Evolutionary conservation across 2,329 filamentous ascomycete genomes (phyloP).

Genomic region (Colletotrichum brevisporum): DNA sequence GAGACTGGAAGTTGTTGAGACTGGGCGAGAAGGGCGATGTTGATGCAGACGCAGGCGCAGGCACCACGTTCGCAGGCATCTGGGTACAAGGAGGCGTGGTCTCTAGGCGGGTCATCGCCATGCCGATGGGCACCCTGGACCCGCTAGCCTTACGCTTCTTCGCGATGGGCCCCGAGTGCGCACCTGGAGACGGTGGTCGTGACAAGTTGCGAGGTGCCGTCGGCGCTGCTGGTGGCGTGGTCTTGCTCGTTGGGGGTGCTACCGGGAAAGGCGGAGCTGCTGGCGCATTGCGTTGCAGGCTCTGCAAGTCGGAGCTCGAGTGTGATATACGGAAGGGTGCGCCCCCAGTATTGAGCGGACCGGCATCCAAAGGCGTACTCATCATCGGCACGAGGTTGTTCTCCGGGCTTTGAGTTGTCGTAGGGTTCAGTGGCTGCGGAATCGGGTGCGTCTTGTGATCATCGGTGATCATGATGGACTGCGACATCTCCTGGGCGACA

Average conservation of each 20-base stretch:
- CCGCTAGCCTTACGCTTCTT: slow-evolving; percentile 89
- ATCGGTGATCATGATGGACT: slow-evolving; percentile 96
- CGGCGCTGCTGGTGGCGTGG: slow-evolving; percentile 26
- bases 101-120: slow-evolving; percentile 88
- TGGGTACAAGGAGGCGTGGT: slow-evolving; percentile 61
- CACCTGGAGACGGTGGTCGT: slow-evolving; percentile 79
- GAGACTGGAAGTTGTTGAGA: slow-evolving; percentile 58
- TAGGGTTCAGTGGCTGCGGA: slow-evolving; percentile 48
- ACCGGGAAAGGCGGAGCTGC: slow-evolving; percentile 45
- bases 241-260: slow-evolving; percentile 48
- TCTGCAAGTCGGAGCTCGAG: slow-evolving; percentile 75
- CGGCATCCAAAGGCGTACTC: slow-evolving; percentile 46
- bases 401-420: slow-evolving; percentile 38
- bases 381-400: slow-evolving; percentile 36
- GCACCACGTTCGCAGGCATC: slow-evolving; percentile 54
- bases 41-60: slow-evolving; percentile 56
- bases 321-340: slow-evolving; percentile 69
- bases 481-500: slow-evolving; percentile 86
- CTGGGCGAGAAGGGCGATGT: slow-evolving; percentile 69
- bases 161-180: slow-evolving; percentile 73
- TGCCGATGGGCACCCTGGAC: slow-evolving; percentile 78
- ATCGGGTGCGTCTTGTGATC: slow-evolving; percentile 89
- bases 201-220: slow-evolving; percentile 62
- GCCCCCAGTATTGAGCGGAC: slow-evolving; percentile 52
- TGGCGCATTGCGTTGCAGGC: slow-evolving; percentile 66